Base-by-base conservation (phyloP, 2,329 filamentous ascomycete species). In the Dactylellina sp. region DNA sequence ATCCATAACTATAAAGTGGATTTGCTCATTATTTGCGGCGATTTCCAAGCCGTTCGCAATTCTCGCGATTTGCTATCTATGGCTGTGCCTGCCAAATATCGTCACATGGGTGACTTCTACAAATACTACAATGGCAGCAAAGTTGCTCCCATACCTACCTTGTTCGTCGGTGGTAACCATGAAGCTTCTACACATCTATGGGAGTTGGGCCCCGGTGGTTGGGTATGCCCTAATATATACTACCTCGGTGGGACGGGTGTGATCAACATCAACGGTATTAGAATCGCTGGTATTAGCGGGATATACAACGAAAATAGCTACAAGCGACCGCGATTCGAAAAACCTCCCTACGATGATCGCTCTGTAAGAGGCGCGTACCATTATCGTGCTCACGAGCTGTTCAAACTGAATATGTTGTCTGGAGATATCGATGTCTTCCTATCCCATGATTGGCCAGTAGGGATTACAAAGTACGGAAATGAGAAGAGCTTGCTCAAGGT, bases 201-300 rank as follows among this genome's bases (percentile, higher is more conserved):
- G 84, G 95, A 99, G 82, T 86, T 99, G 0, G 96, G 76, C 83
- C 96, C 98, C 80, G 95, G 95, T 57, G 95, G 95, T 56, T 99
- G 95, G 95, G 95, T 92, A 4, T 94, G 94, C 6, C 93, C 92
- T 7, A 96, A 95, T 77, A 98, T 99, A 76, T 99, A 97, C 84
- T 99, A 97, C 82, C 86, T 98, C 81, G 95, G 95, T 53, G 92
- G 93, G 35, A 92, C 95, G 71, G 97, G 96, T 79, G 89, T 99
- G 7, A 80, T 99, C 42, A 89, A 90, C 16, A 84, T 96, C 32
- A 94, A 94, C 0, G 90, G 91, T 0, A 83, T 99, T 53, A 89
- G 95, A 20, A 96, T 99, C 75, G 91, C 92, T 37, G 94, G 90
- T 3, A 84, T 98, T 80, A 95, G 92, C 60, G 95, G 95, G 4